A percentile compares a stretch with the other conserved stretches of the same genome.
Conservation (phyloP, 148 eudicot species). For the Cornus florida region DNA sequence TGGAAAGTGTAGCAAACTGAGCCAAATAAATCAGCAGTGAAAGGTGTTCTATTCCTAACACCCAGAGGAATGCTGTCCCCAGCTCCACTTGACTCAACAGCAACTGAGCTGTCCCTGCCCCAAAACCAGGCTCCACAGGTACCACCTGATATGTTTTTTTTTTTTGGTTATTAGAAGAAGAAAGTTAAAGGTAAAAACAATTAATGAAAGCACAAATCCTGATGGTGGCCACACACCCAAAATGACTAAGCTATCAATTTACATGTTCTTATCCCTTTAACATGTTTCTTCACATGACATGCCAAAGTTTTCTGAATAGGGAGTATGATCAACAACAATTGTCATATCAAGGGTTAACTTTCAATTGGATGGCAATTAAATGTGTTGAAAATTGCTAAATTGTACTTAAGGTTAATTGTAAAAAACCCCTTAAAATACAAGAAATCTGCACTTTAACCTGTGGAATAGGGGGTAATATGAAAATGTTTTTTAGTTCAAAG, state of each 20-base stretch:
- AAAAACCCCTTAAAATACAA: too few relatives aligned
- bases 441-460: too few relatives aligned
- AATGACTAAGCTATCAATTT: background rate
- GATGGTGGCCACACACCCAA: background rate
- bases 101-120: slow-evolving; percentile 32
- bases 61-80: slow-evolving; percentile 12
- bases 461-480: too few relatives aligned
- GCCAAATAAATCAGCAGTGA: slow-evolving; percentile 79
- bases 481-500: too few relatives aligned
- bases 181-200: background rate
- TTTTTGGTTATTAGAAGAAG: background rate
- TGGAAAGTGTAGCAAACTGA: slow-evolving; percentile 71
- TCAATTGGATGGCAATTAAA: too few relatives aligned
- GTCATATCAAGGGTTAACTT: too few relatives aligned
- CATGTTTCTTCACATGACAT: too few relatives aligned
- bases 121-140: slow-evolving; percentile 63
- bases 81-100: slow-evolving; percentile 22
- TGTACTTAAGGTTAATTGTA: too few relatives aligned
- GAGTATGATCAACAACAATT: too few relatives aligned
- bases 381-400: too few relatives aligned
- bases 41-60: slow-evolving; percentile 36
- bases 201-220: background rate
- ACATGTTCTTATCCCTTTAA: background rate
- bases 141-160: slow-evolving; percentile 58
- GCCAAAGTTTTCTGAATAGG: too few relatives aligned